Percentiles rank a stretch among this genome's conserved stretches.
These are phyloP conservation scores for Castanospermum australe DNA, from an alignment of 306 rosid species.

Conservation along the genomic window DNA sequence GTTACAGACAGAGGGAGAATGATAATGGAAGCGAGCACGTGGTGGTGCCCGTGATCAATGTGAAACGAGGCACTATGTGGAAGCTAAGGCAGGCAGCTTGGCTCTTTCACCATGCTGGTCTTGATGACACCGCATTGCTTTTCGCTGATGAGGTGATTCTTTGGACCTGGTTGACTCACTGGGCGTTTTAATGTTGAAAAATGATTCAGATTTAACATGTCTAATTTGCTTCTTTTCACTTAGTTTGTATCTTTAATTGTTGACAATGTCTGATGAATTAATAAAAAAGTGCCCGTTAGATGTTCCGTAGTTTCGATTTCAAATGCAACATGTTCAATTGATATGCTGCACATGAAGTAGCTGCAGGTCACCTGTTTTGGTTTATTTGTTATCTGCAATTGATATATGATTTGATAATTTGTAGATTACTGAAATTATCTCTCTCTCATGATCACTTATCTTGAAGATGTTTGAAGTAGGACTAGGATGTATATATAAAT, in stretches of 20 bases:
- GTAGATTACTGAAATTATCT: not conserved
- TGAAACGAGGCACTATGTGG: conserved; percentile 68
- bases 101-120: conserved; percentile 78
- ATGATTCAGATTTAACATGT: not conserved
- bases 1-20: conserved; percentile 46
- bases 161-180: not conserved
- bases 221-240: not conserved
- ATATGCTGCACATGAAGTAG: not conserved
- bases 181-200: not conserved
- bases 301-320: not conserved
- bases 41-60: conserved; percentile 78
- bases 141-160: conserved; percentile 70
- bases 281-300: not conserved
- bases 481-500: not conserved
- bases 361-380: not conserved
- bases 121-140: conserved; percentile 64
- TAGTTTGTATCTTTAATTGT: not conserved
- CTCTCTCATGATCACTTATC: not conserved
- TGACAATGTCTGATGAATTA: not conserved
- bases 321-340: not conserved
- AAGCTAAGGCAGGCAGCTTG: conserved; percentile 77
- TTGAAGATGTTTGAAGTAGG: conserved; percentile 3
- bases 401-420: not conserved
- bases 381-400: not conserved
- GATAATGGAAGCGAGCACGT: conserved; percentile 29